Evolutionary conservation across 164 flowering plant species (phyloP).

Genomic region (Magnolia officinalis): DNA sequence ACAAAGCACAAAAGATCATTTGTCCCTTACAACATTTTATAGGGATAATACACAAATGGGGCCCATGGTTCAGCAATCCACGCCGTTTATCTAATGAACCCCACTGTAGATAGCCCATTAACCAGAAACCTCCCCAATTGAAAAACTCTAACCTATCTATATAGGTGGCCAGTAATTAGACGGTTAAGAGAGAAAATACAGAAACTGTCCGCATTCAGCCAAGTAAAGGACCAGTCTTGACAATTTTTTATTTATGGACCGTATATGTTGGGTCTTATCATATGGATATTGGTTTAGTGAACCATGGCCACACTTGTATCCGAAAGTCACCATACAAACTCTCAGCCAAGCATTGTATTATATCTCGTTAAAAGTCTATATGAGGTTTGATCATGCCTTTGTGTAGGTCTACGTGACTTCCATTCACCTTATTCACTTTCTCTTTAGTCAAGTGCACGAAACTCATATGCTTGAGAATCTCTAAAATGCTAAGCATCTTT

Average conservation of each 20-base stretch:
- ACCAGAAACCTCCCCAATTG: too few species aligned
- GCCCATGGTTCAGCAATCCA: not conserved
- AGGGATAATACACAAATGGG: not conserved
- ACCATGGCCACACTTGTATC: not conserved
- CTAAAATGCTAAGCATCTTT: not conserved
- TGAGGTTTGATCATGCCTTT: not conserved
- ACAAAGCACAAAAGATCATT: not conserved
- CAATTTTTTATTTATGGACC: not conserved
- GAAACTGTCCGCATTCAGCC: not conserved
- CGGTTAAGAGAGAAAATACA: too few species aligned
- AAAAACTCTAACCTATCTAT: too few species aligned
- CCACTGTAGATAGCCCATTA: too few species aligned
- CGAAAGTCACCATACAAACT: not conserved
- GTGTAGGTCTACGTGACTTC: slow-evolving; percentile 1
- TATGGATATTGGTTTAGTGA: not conserved
- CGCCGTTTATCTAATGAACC: too few species aligned
- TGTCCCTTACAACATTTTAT: not conserved
- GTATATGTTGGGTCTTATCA: not conserved
- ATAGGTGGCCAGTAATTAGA: too few species aligned
- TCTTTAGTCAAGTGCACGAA: not conserved
- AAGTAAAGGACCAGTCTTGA: not conserved
- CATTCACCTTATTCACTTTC: not conserved
- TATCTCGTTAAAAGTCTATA: too few species aligned
- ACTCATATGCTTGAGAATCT: not conserved
- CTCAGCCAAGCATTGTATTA: not conserved